These are phyloP conservation scores for Thuidium tamariscinum DNA, from an alignment of 225 moss, liverwort and hornwort species.

Conservation along the genomic window DNA sequence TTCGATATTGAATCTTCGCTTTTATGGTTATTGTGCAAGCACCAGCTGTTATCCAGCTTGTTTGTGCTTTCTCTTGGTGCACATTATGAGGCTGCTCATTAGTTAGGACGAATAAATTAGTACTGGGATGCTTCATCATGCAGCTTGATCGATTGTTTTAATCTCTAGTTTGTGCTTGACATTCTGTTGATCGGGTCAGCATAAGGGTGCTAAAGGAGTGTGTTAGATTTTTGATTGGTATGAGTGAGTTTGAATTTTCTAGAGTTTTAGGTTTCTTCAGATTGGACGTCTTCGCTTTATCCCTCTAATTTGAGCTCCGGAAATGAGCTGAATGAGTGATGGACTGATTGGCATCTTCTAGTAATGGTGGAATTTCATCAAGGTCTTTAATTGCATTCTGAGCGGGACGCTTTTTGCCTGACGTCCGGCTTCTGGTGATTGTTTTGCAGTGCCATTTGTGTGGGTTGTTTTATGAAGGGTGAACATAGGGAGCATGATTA, in stretches of 20 bases:
- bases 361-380: background rate
- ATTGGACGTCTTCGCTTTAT: background rate
- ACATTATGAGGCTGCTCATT: background rate
- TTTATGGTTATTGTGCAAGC: background rate
- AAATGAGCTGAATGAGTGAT: background rate
- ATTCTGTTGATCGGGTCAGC: background rate
- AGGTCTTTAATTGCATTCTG: background rate
- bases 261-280: background rate
- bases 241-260: background rate
- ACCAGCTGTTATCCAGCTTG: background rate
- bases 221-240: background rate
- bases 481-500: slow-evolving; percentile 73
- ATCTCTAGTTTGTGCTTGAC: background rate
- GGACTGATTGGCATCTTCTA: background rate
- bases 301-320: background rate
- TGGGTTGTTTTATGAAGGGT: slow-evolving; percentile 75
- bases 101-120: background rate
- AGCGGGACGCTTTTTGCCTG: background rate
- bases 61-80: background rate
- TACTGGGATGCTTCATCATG: background rate
- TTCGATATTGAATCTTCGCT: background rate
- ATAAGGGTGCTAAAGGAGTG: background rate
- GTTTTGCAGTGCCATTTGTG: slow-evolving; percentile 90
- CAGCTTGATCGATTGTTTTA: background rate
- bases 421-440: background rate